phyloP scores from a whole-genome alignment of 1,284 basidiomycete genomes.

The Neolentinus lepideus region DNA sequence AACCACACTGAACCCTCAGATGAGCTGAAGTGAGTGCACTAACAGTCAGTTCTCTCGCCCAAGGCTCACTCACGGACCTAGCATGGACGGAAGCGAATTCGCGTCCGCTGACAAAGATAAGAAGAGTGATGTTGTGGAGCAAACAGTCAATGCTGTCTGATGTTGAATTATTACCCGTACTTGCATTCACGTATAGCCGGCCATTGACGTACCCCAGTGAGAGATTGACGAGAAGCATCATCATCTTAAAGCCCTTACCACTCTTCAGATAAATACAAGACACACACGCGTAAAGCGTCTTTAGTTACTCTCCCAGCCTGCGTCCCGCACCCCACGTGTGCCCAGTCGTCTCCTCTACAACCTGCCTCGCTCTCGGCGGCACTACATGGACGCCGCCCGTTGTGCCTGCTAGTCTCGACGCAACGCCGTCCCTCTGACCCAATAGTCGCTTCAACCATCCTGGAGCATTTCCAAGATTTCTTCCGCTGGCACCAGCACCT shows the following conservation, averaged over 20 bases:
- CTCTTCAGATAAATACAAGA: neutral
- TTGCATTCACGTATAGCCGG: no score
- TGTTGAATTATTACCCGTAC: no score
- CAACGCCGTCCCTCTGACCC: constrained; percentile 18
- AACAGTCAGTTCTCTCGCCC: neutral
- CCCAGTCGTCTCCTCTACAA: constrained; percentile 18
- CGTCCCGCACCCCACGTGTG: constrained; percentile 35
- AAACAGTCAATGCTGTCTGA: no score
- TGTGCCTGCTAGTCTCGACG: constrained; percentile 12
- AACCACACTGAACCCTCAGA: constrained; percentile 16
- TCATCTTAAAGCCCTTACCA: no score
- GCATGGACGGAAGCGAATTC: neutral
- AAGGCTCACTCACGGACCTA: neutral
- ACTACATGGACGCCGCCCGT: constrained; percentile 25
- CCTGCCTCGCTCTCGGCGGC: constrained; percentile 19
- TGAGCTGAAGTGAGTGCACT: neutral
- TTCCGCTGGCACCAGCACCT: constrained; percentile 10
- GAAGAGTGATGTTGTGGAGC: neutral
- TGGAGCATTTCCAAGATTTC: constrained; percentile 26
- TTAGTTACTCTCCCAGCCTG: constrained; percentile 23
- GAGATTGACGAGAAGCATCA: no score
- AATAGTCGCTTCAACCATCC: constrained; percentile 28
- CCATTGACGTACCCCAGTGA: no score
- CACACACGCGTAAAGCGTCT: neutral
- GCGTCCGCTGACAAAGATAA: neutral